Percentiles rank a stretch among this genome's conserved stretches.
Conservation (phyloP, 2,329 filamentous ascomycete species). For the Alternaria metachromatica region DNA sequence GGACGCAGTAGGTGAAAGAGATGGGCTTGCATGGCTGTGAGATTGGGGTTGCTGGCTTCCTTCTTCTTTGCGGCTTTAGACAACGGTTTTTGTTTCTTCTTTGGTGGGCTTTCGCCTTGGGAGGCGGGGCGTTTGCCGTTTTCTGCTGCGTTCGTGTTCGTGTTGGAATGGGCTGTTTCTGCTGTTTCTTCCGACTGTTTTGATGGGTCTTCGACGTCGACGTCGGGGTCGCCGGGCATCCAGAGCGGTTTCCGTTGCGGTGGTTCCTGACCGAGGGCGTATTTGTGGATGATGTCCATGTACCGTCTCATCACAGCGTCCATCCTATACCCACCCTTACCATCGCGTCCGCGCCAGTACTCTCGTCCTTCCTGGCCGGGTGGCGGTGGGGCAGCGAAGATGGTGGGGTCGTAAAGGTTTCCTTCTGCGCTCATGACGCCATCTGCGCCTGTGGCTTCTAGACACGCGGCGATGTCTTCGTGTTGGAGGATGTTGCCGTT, state of each 20-base stretch:
- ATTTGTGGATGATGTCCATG: slow-evolving; percentile 83
- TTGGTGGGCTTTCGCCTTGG: slow-evolving; percentile 40
- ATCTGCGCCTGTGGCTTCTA: slow-evolving; percentile 85
- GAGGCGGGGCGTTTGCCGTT: slow-evolving; percentile 1
- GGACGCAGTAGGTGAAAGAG: slow-evolving; percentile 90
- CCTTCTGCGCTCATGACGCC: slow-evolving; percentile 96
- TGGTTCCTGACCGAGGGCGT: slow-evolving; percentile 71
- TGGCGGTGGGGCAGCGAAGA: slow-evolving; percentile 76
- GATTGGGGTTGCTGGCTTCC: slow-evolving; percentile 66
- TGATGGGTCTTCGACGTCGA: slow-evolving; percentile 45
- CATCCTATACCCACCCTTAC: slow-evolving; percentile 83
- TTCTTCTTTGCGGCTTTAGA: slow-evolving; percentile 56
- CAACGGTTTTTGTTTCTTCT: slow-evolving; percentile 45
- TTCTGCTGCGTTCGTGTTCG: slow-evolving; percentile 11
- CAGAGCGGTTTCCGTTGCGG: slow-evolving; percentile 77
- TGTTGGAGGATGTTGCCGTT: slow-evolving; percentile 92
- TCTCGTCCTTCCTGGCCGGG: slow-evolving; percentile 71
- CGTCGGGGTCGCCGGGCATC: slow-evolving; percentile 61
- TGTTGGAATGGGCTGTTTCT: neutral
- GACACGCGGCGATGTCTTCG: slow-evolving; percentile 76
- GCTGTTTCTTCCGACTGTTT: slow-evolving; percentile 16
- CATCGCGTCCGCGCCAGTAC: slow-evolving; percentile 83
- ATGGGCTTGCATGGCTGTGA: slow-evolving; percentile 85
- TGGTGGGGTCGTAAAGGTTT: slow-evolving; percentile 87
- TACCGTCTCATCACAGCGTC: slow-evolving; percentile 89